phyloP scores from a whole-genome alignment of 2,329 filamentous ascomycete species.

The Aspergillus alliaceus region DNA sequence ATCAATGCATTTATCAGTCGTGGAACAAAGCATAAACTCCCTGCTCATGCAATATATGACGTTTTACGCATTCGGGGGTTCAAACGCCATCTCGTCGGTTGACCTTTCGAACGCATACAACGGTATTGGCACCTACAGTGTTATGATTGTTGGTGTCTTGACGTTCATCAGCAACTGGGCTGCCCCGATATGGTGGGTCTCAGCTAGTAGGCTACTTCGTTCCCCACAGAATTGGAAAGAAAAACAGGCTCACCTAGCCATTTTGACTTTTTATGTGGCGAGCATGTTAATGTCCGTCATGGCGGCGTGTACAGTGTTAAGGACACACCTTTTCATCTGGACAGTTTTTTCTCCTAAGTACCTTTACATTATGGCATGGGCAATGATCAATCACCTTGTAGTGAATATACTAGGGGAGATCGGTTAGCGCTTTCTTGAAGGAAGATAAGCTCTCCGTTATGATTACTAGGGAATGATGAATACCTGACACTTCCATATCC shows the following conservation, averaged over 20 bases:
- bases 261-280: conserved; percentile 71
- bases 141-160: conserved; percentile 75
- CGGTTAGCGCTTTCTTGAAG: conserved; percentile 10
- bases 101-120: conserved; percentile 96
- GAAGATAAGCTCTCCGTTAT: not conserved
- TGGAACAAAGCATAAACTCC: conserved; percentile 67
- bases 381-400: conserved; percentile 73
- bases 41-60: conserved; percentile 76
- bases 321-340: conserved; percentile 96
- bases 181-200: conserved; percentile 83
- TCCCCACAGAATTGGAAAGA: conserved; percentile 15
- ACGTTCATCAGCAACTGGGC: conserved; percentile 92
- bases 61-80: conserved; percentile 89
- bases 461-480: not conserved
- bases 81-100: conserved; percentile 93
- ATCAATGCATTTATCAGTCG: conserved; percentile 40
- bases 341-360: conserved; percentile 98
- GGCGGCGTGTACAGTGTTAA: conserved; percentile 78
- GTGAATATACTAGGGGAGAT: conserved; percentile 65
- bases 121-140: conserved; percentile 77
- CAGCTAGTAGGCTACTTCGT: conserved; percentile 51
- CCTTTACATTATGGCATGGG: conserved; percentile 89
- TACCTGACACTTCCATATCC: not conserved
- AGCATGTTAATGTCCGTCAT: conserved; percentile 72
- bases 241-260: conserved; percentile 54